Evolutionary conservation across 1,284 basidiomycete species (phyloP), one percentile per base, ranked within the genome.

Genomic region (Sporisorium exsertum): DNA sequence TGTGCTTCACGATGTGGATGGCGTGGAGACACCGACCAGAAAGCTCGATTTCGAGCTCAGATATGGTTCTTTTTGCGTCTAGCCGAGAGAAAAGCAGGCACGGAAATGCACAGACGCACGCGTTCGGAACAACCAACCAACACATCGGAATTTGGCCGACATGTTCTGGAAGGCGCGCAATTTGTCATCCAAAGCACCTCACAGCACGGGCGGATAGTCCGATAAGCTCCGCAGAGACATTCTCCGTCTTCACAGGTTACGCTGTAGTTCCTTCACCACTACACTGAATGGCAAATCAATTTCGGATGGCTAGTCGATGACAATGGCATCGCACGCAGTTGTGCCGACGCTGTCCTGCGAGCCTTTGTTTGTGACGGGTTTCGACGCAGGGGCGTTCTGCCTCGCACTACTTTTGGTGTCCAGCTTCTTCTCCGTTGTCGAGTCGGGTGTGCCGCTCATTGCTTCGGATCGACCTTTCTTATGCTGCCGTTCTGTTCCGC

Each of bases 281-380:
- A n/a, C n/a, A n/a, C n/a, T n/a, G n/a, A 15, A 35, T 18, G 40
- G 20, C n/a, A 15, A 43, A 2, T 43, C 18, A n/a, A 20, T 43
- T 43, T n/a, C 18, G 20, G 2, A 33, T 29, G 24, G 27, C 53
- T 57, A 68, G 43, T 68, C 59, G 27, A 68, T 58, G 32, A 68
- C 18, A 45, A 68, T 68, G 37, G 60, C 60, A 18, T 68, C 66
- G 2, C 35, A 56, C 8, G 43, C 32, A 6, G 54, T 53, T 10
- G 59, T 27, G 32, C 65, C 65, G 29, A 32, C 29, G 53, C 53
- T 12, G n/a, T 57, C 58, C 24, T 40, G 47, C 29, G 24, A 42
- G 18, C 15, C 26, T 4, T 42, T 12, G 46, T 24, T 49, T 15
- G 42, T 26, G 27, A 1, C 40, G 27, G 4, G 40, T 29, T 29